Conservation (phyloP, 1,284 basidiomycete genomes). For the Irpex sp. region DNA sequence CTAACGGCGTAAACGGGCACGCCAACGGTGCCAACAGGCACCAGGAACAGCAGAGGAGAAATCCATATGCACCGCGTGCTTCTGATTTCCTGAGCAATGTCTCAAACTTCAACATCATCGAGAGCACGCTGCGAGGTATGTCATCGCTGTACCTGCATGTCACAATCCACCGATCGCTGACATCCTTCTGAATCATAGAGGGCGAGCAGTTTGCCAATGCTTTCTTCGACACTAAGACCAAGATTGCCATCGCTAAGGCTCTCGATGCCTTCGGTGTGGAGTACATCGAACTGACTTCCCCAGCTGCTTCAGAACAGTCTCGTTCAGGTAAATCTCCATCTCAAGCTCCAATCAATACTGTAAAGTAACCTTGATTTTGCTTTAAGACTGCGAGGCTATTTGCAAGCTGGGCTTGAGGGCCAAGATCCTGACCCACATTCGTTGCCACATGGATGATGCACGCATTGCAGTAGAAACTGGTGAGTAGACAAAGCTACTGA, state of each 20-base stretch:
- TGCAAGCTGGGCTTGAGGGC: constrained; percentile 98
- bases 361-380: not conserved
- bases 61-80: constrained; percentile 86
- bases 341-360: not conserved
- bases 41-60: constrained; percentile 45
- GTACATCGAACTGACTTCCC: constrained; percentile 99
- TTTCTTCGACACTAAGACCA: constrained; percentile 99
- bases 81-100: constrained; percentile 91
- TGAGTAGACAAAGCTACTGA: constrained; percentile 22
- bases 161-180: constrained; percentile 1
- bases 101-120: constrained; percentile 95
- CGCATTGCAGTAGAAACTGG: constrained; percentile 98
- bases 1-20: constrained; percentile 39
- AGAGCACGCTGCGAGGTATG: constrained; percentile 89
- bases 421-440: constrained; percentile 98
- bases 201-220: constrained; percentile 99
- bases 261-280: constrained; percentile 98
- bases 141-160: constrained; percentile 4
- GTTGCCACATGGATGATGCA: constrained; percentile 99
- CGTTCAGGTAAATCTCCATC: constrained; percentile 38
- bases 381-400: constrained; percentile 91
- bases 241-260: constrained; percentile 98
- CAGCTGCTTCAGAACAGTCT: constrained; percentile 97
- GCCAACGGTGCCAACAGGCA: constrained; percentile 23
- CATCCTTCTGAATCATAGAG: constrained; percentile 53